These are phyloP conservation scores for Ogataea pini DNA, from an alignment of 805 yeast species.

Conservation along the genomic window DNA sequence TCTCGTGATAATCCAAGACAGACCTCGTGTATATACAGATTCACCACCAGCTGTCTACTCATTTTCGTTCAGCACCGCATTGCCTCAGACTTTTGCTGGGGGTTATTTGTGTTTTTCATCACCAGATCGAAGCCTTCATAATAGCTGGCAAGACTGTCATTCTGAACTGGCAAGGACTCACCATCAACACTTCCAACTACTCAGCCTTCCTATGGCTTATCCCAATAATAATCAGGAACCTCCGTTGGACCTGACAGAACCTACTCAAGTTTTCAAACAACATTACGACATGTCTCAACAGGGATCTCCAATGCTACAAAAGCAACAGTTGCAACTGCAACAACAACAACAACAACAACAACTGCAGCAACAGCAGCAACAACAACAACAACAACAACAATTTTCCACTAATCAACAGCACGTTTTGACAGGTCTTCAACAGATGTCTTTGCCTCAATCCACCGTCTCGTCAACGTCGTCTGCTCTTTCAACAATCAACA, in stretches of 20 bases:
- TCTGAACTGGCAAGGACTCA: not conserved
- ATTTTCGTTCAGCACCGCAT: no score
- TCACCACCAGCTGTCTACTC: no score
- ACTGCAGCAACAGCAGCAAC: conserved; percentile 10
- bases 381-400: conserved; percentile 13
- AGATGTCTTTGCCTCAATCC: conserved; percentile 24
- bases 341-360: conserved; percentile 9
- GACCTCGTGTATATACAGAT: no score
- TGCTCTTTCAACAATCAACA: conserved; percentile 9
- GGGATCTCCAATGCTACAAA: conserved; percentile 7
- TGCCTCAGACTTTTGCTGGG: no score
- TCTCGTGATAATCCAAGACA: no score
- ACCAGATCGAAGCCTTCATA: not conserved
- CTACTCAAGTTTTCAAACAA: conserved; percentile 4
- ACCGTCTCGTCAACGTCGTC: conserved; percentile 11
- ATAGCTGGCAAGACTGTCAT: not conserved
- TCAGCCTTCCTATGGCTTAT: conserved; percentile 1
- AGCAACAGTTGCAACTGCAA: conserved; percentile 6
- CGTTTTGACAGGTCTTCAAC: conserved; percentile 24
- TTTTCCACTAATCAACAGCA: conserved; percentile 19
- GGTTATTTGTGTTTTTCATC: no score
- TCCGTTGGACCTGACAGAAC: not conserved
- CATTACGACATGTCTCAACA: conserved; percentile 14
- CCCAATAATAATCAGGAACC: conserved; percentile 1
- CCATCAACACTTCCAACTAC: not conserved